Evolutionary conservation across 148 eudicot genomes (phyloP).

Genomic region (Rhododendron kiyosumense): DNA sequence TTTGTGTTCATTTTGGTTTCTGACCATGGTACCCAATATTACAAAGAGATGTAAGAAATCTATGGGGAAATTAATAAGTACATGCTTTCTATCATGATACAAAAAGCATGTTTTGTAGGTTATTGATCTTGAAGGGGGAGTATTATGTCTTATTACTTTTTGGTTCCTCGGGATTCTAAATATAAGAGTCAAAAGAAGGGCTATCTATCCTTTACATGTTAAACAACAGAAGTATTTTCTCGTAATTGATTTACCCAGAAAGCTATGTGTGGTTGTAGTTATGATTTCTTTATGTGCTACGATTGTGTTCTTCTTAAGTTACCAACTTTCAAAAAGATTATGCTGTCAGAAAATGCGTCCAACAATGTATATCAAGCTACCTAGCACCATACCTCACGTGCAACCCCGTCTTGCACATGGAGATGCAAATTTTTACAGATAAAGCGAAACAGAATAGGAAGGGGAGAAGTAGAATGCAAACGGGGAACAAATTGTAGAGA

Average conservation of each 20-base stretch:
- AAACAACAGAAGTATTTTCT: not conserved
- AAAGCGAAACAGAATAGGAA: too few species aligned
- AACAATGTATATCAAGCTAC: not conserved
- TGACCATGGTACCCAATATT: not conserved
- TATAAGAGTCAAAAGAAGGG: not conserved
- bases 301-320: not conserved
- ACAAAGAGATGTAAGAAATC: not conserved
- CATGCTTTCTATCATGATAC: not conserved
- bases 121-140: not conserved
- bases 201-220: not conserved
- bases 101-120: not conserved
- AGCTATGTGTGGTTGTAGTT: not conserved
- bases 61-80: not conserved
- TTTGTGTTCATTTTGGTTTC: not conserved
- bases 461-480: too few species aligned
- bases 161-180: not conserved
- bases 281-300: not conserved
- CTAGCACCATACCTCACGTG: not conserved
- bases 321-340: not conserved
- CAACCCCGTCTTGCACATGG: not conserved
- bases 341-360: not conserved
- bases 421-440: not conserved
- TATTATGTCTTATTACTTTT: not conserved
- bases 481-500: not conserved
- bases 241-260: not conserved